Evolutionary conservation across 2,329 filamentous ascomycete genomes (phyloP), one percentile per base, ranked within the genome.

Genomic region (Aspergillus sp.): DNA sequence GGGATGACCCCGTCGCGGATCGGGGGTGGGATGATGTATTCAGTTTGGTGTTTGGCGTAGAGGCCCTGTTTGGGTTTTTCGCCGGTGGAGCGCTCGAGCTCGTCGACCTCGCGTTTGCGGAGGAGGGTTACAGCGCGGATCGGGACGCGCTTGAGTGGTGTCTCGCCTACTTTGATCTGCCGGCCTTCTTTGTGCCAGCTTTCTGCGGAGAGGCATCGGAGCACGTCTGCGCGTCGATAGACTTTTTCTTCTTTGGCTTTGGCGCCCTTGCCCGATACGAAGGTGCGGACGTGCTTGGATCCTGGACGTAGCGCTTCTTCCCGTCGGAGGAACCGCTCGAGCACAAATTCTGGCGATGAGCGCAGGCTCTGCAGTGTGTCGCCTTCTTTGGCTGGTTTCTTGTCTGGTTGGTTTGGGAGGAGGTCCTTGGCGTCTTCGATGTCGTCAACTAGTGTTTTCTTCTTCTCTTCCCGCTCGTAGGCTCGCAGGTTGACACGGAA

Each of bases 101-200:
- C 86, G 45, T 93, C 82, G 26, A 96, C 82, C 57, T 95, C 91
- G 30, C 88, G 77, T 48, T 86, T 83, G 14, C 91, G 74, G 32
- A 86, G 85, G 2, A 83, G 73, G 0, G 91, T 98, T 3, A 94
- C 89, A 11, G 86, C 91, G 26, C 91, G 82, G 53, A 91, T 86
- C 0, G 89, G 86, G 0, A 94, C 91, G 26, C 75, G 72, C 57
- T 98, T 98, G 38, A 95, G 62, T 0, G 91, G 84, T 30, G 76
- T 63, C 43, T 82, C 78, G 3, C 83, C 86, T 0, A 68, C 52
- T 15, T 74, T 71, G 3, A 91, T 78, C 15, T 78, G 80, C 8
- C 89, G 75, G 0, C 91, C 91, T 66, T 95, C 89, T 55, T 95
- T 95, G 55, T 96, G 91, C 91, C 91, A 98, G 1, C 85, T 94